These are phyloP conservation scores for Pythium monospermum DNA, from an alignment of 352 stramenopile genomes.

Conservation along the genomic window DNA sequence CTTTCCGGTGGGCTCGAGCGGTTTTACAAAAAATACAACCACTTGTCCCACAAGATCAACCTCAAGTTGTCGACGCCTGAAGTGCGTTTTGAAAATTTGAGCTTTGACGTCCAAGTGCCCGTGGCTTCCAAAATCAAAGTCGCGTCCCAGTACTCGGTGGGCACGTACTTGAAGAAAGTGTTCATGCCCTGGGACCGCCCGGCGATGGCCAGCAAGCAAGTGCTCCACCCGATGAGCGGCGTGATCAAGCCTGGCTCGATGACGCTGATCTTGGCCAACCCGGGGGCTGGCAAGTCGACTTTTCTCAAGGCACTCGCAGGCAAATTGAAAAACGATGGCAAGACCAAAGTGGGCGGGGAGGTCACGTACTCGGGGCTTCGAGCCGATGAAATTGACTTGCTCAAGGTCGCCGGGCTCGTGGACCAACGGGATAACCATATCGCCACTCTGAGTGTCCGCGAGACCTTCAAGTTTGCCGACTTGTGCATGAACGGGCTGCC, in stretches of 20 bases:
- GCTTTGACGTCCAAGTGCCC: conserved; percentile 61
- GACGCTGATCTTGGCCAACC: conserved; percentile 68
- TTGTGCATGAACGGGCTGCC: conserved; percentile 76
- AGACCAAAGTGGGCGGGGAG: conserved; percentile 45
- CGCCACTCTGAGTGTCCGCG: conserved; percentile 89
- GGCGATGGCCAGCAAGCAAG: conserved; percentile 32
- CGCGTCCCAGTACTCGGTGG: conserved; percentile 46
- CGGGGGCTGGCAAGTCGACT: conserved; percentile 69
- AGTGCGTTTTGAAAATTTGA: conserved; percentile 75
- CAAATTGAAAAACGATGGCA: conserved; percentile 41
- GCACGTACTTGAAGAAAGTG: conserved; percentile 39
- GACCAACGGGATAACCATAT: conserved; percentile 85
- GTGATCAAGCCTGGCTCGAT: conserved; percentile 40
- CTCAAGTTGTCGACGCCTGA: conserved; percentile 50
- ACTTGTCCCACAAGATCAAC: conserved; percentile 68
- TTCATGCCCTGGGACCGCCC: conserved; percentile 49
- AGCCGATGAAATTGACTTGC: conserved; percentile 50
- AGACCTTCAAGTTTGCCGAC: conserved; percentile 94
- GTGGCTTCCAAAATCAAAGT: conserved; percentile 33
- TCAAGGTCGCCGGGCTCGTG: conserved; percentile 61
- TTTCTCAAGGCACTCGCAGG: conserved; percentile 73
- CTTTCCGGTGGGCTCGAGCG: conserved; percentile 60
- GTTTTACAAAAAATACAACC: conserved; percentile 84
- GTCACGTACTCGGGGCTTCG: conserved; percentile 56
- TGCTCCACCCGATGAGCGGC: conserved; percentile 59